These are phyloP conservation scores for Exophiala sp. DNA, from an alignment of 2,329 filamentous ascomycete species.

Conservation along the genomic window DNA sequence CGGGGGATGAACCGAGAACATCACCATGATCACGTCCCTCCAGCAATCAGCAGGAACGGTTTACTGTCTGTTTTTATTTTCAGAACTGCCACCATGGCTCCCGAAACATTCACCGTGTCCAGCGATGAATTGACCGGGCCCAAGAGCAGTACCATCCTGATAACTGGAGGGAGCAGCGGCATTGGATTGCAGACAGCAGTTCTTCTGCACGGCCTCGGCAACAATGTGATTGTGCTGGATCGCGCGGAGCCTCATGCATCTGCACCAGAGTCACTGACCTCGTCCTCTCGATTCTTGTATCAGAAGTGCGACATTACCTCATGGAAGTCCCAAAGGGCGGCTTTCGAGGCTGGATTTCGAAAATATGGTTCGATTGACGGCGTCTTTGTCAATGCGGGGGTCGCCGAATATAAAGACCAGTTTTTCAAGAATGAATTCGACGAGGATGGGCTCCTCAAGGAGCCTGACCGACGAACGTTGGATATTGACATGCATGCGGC, in stretches of 20 bases:
- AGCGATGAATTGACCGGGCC: slow-evolving; percentile 31
- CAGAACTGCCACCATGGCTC: not conserved
- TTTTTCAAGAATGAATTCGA: slow-evolving; percentile 46
- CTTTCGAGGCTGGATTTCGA: slow-evolving; percentile 38
- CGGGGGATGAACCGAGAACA: no score
- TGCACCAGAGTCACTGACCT: slow-evolving; percentile 32
- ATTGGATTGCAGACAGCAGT: slow-evolving; percentile 40
- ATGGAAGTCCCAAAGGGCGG: slow-evolving; percentile 43
- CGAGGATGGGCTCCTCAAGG: slow-evolving; percentile 37
- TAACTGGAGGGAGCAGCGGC: slow-evolving; percentile 39
- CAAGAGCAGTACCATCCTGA: slow-evolving; percentile 31
- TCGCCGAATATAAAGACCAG: slow-evolving; percentile 45
- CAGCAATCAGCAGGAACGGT: not conserved
- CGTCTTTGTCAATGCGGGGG: slow-evolving; percentile 48
- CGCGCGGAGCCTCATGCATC: slow-evolving; percentile 25
- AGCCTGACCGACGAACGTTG: slow-evolving; percentile 43
- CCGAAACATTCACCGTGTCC: slow-evolving; percentile 27
- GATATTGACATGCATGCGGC: slow-evolving; percentile 46
- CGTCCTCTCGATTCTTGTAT: slow-evolving; percentile 32
- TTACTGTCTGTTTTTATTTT: not conserved
- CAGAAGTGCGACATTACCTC: slow-evolving; percentile 43
- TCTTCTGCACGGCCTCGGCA: slow-evolving; percentile 36
- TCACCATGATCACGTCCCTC: no score
- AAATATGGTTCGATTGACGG: slow-evolving; percentile 43
- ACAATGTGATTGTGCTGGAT: slow-evolving; percentile 41